A percentile compares a stretch with the other conserved stretches of the same genome.
These are phyloP conservation scores for Liquidambar formosana DNA, from an alignment of 164 flowering plant genomes.

Conservation along the genomic window DNA sequence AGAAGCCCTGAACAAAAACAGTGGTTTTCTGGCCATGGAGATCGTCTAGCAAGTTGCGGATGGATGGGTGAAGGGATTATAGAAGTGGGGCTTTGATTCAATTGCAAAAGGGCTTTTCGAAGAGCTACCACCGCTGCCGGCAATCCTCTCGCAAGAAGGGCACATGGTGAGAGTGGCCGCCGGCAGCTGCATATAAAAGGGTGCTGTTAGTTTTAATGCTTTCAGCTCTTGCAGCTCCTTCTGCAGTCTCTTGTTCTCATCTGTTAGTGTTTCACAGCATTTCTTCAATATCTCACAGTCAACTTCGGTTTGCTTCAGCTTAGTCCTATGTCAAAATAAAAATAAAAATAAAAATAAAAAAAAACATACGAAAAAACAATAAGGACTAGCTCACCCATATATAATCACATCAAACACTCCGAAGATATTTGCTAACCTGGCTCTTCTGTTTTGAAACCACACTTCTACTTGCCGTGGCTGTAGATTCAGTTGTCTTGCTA, in stretches of 20 bases:
- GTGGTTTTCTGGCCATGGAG: not conserved
- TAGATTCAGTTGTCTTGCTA: constrained; percentile 32
- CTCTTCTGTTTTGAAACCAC: constrained; percentile 48
- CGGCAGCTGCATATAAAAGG: constrained; percentile 47
- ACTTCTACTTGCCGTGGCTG: constrained; percentile 47
- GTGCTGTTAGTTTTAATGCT: constrained; percentile 22
- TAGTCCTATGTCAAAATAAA: constrained; percentile 26
- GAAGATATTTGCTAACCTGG: constrained; percentile 31
- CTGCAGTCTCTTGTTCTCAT: constrained; percentile 42
- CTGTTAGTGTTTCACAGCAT: constrained; percentile 38
- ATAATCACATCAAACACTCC: not conserved
- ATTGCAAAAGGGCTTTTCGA: not conserved
- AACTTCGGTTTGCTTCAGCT: constrained; percentile 54
- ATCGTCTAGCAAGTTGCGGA: constrained; percentile 23
- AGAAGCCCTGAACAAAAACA: too few relatives aligned
- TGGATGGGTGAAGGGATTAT: constrained; percentile 14
- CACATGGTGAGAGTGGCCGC: constrained; percentile 61
- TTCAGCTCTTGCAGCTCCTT: constrained; percentile 44
- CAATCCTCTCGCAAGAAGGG: constrained; percentile 57
- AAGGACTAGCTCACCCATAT: not conserved
- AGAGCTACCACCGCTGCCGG: constrained; percentile 10
- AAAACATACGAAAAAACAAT: not conserved
- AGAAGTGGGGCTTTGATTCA: constrained; percentile 14
- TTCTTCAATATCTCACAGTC: constrained; percentile 42
- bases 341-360: not conserved